Base-by-base conservation (phyloP, 805 yeast species). In the Candida khao-thaluensis region DNA sequence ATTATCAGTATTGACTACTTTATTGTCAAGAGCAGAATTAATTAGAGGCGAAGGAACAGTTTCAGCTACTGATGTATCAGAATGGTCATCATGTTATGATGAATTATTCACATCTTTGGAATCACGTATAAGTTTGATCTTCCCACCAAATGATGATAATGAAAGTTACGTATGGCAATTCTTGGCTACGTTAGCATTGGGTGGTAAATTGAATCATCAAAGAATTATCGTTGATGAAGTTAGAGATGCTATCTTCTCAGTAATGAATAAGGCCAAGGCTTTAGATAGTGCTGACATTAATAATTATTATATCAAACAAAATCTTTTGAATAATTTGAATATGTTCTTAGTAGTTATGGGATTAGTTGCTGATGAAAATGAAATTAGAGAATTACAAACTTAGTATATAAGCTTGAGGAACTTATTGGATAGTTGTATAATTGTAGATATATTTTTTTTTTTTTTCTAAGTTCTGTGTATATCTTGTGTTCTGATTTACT, bases 321-420 rank as follows among this genome's bases (percentile, higher is more conserved):
- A 72, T 65, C 74, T 82, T 54, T 74, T 85, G 56, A 79, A 78
- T 48, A 89, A 89, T 57, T 76, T 91, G 75, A 91, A 91, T 61
- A 69, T 91, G 75, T 90, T 89, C 69, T 76, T 91, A 64, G 93
- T 91, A 52, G 97, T 90, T 33, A 89, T 91, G 95, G 99, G 99
- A 6, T 75, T 91, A 48, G 87, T 85, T 43, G 96, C 97, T 5
- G 85, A 86, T 49, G 93, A 87, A 52, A 82, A 81, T 41, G 96
- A 87, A 59, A 90, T 90, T 56, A 77, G 82, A 29, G 96, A 89
- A 65, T 71, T 90, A 30, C 44, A 46, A 31, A 26, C 33, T 25
- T 25, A 12, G 28, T 25, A 17, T 20, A 17, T 29, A 34, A 35
- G 30, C 23, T 30, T 37, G 40, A 30, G 31, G 30, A 37, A 25